phyloP scores from a whole-genome alignment of 1,284 basidiomycete genomes.

The Ceratobasidium sp. region DNA sequence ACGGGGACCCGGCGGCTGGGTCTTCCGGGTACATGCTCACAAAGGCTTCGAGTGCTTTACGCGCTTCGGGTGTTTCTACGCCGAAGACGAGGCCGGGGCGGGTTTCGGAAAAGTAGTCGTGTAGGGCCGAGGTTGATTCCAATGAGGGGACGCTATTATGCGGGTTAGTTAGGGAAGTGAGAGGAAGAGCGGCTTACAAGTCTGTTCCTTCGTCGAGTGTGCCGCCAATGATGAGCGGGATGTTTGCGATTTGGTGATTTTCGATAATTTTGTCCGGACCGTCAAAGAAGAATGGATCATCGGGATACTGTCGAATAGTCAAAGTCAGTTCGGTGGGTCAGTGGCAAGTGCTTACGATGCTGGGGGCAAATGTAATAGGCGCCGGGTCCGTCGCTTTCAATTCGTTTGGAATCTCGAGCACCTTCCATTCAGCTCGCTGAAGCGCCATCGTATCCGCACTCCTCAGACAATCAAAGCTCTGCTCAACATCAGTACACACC shows the following conservation, averaged over 20 bases:
- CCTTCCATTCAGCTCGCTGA: conserved; percentile 26
- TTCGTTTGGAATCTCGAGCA: conserved; percentile 9
- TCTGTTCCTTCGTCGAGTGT: conserved; percentile 44
- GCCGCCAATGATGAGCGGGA: conserved; percentile 50
- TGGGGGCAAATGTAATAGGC: conserved; percentile 26
- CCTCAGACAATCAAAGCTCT: conserved; percentile 25
- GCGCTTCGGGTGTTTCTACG: conserved; percentile 8
- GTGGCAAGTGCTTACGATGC: conserved; percentile 1
- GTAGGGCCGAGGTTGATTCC: not conserved
- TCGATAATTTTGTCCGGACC: conserved; percentile 47
- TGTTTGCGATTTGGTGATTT: conserved; percentile 46
- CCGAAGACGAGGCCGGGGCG: conserved; percentile 18
- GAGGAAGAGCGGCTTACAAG: conserved; percentile 19
- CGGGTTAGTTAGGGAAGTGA: not conserved
- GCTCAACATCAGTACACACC: not conserved
- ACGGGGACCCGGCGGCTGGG: conserved; percentile 59
- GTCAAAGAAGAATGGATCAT: conserved; percentile 36
- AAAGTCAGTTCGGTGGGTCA: not conserved
- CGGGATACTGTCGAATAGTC: not conserved
- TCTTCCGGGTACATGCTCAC: conserved; percentile 58
- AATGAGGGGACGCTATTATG: conserved; percentile 12
- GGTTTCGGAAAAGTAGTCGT: conserved; percentile 16
- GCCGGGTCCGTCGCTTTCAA: conserved; percentile 29
- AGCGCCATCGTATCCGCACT: not conserved
- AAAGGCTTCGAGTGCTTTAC: conserved; percentile 45